Evolutionary conservation across 2,329 filamentous ascomycete genomes (phyloP), one percentile per base, ranked within the genome.

Genomic region (Thelonectria blattea): DNA sequence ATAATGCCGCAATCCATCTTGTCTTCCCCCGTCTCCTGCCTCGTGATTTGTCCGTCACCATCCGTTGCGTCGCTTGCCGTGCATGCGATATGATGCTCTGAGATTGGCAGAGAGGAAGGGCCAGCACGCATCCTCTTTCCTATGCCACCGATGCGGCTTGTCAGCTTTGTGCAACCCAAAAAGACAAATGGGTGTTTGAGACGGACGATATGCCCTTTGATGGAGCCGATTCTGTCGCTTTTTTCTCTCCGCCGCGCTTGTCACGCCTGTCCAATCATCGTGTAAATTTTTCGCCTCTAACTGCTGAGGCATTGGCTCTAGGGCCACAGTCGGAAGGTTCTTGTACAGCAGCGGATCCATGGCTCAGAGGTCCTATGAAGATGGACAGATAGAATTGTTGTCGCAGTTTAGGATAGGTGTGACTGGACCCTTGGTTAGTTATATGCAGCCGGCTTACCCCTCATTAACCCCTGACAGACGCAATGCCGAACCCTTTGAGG

Each of bases 201-300:
- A 43, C 53, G 48, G 14, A 56, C 52, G 48, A 32, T 43, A 49
- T 15, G 58, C 53, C 34, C 58, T 43, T 22, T 61, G 58, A 42
- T 57, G 56, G 5, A 61, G 49, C 12, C 58, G 58, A 39, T 61
- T 61, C 34, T 61, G 52, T 2, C 48, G 37, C 18, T 52, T 61
- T 41, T 61, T 61, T 12, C 58, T 61, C 43, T 52, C 37, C 45
- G 14, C 5, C 20, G 45, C 30, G 22, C 7, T 47, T 47, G 45
- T 47, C 45, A 47, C 45, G 14, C 24, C 45, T 15, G 45, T 47
- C 45, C 45, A 47, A 47, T 47, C 45, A 5, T 47, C 24, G 22
- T 27, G 11, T 32, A 9, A 15, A 17, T 30, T 47, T n/a, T 30
- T 47, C 11, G 45, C 45, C 45, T 18, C 45, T n/a, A 22, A 27